Evolutionary conservation across 2,329 filamentous ascomycete species (phyloP).

Genomic region (Coniochaeta prunicola): DNA sequence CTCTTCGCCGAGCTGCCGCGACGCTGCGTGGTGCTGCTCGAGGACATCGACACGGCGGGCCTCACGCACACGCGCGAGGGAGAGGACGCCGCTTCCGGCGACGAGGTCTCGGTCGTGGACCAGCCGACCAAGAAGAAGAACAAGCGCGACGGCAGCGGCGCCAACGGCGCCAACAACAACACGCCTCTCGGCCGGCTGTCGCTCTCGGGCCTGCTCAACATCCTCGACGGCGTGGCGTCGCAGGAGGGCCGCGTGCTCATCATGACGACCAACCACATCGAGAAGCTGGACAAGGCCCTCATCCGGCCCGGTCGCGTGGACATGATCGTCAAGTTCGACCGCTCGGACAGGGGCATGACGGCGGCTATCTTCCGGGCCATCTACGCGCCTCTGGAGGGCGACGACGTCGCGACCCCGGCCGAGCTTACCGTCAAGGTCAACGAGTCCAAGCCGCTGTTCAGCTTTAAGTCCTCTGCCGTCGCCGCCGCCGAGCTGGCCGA

Average conservation of each 20-base stretch:
- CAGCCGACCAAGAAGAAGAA: conserved; percentile 18
- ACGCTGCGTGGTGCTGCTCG: conserved; percentile 65
- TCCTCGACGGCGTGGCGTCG: conserved; percentile 66
- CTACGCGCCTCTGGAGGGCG: conserved; percentile 44
- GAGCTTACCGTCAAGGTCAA: conserved; percentile 12
- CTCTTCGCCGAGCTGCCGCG: conserved; percentile 62
- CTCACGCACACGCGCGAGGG: conserved; percentile 52
- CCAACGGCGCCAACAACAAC: conserved; percentile 21
- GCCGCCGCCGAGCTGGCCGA: conserved; percentile 1
- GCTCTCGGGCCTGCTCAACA: conserved; percentile 71
- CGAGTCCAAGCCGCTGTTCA: not conserved
- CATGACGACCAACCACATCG: conserved; percentile 59
- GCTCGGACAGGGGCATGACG: conserved; percentile 45
- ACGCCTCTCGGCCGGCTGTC: conserved; percentile 41
- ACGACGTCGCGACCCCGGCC: conserved; percentile 20
- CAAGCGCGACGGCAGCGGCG: conserved; percentile 12
- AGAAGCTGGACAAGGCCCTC: conserved; percentile 54
- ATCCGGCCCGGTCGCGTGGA: conserved; percentile 57
- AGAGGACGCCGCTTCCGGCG: conserved; percentile 9
- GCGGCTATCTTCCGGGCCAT: conserved; percentile 51
- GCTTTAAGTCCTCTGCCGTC: conserved; percentile 1
- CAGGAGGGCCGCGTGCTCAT: conserved; percentile 57
- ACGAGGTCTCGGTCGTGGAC: conserved; percentile 8
- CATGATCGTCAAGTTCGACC: conserved; percentile 49
- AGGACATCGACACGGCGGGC: conserved; percentile 70